Base-by-base conservation (phyloP, 1,284 basidiomycete genomes). In the Leccinum griseonigrum region DNA sequence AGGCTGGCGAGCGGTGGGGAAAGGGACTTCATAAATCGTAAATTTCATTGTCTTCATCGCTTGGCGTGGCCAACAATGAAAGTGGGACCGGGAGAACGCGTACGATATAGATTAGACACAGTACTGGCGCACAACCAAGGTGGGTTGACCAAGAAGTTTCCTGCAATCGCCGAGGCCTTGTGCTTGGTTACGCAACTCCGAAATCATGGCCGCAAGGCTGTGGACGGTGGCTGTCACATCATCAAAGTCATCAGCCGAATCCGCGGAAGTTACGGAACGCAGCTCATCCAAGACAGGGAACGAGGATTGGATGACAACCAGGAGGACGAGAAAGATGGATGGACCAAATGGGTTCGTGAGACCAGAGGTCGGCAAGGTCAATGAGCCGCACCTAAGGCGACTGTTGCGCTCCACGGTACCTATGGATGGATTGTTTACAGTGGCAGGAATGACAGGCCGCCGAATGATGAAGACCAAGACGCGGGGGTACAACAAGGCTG, bases 131-230 rank as follows among this genome's bases (percentile, higher is more conserved):
- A 87, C 73, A 88, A 78, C 62, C 94, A 85, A 56, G 90, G 86
- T 7, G 90, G 91, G 68, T 88, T 87, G 57, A 86, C 87, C 54
- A 92, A 76, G 69, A n/a, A n/a, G n/a, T 92, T 92, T 52, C 88
- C 89, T 36, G 90, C 89, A 69, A 96, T 94, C 43, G 91, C 93
- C 40, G 91, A n/a, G n/a, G n/a, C n/a, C 89, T 75, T 95, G 94
- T 48, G 91, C 90, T 74, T 94, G 94, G 66, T 85, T 91, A 66
- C 91, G 87, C 63, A 94, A 80, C 76, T 94, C 94, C 16, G 91
- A 86, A 64, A 94, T 86, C 56, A 91, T 94, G 10, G 91, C 93
- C 4, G 91, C n/a, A n/a, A n/a, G n/a, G n/a, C n/a, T n/a, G 73
- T 63, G 83, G 84, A 60, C 84, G 82, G 66, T 82, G 81, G 60